Evolutionary conservation across 1,139 yeast species (phyloP), one percentile per base, ranked within the genome.

Genomic region (Hemisphaericaspora xylanilytica): DNA sequence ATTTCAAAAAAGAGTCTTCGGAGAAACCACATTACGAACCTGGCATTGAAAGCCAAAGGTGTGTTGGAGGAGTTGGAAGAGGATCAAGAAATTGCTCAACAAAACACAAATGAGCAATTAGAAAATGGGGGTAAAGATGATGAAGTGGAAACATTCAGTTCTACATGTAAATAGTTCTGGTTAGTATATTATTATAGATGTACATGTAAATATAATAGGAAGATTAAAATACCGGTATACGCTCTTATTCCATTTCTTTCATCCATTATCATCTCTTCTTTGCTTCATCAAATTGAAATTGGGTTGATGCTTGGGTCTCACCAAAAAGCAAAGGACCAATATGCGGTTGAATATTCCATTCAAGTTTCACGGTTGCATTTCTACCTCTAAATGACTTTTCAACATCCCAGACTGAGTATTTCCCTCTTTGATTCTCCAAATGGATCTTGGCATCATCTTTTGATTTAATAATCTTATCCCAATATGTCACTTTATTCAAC

Each of bases 271-370:
- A n/a, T 36, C 39, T 40, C 45, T 52, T 53, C 39, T 49, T 47
- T 16, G 47, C 40, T 14, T 49, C 50, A 4, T 63, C 67, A 55
- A 65, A 68, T 18, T 48, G 52, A 44, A 68, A 65, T 8, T 52
- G 47, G 3, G 53, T 50, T 3, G 46, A 41, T 1, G 58, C 51
- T 13, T 40, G 59, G 4, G 88, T 72, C 42, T 75, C 73, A 3
- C 96, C 97, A 59, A 67, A 85, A 0, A 80, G 57, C 48, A 92
- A 67, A 3, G 89, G 81, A 5, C 98, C 98, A 8, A 90, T 78
- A 59, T 81, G 75, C 3, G 98, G 98, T 65, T 92, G 97, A 38
- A 90, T 73, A 59, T 90, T 90, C 94, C 96, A 92, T 48, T 87
- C 92, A 40, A 92, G 70, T 47, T 72, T 78, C 40, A 90, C 70